Evolutionary conservation across 495 filamentous ascomycete genomes (phyloP), one percentile per base, ranked within the genome.

Genomic region (Aspergillus leporis): DNA sequence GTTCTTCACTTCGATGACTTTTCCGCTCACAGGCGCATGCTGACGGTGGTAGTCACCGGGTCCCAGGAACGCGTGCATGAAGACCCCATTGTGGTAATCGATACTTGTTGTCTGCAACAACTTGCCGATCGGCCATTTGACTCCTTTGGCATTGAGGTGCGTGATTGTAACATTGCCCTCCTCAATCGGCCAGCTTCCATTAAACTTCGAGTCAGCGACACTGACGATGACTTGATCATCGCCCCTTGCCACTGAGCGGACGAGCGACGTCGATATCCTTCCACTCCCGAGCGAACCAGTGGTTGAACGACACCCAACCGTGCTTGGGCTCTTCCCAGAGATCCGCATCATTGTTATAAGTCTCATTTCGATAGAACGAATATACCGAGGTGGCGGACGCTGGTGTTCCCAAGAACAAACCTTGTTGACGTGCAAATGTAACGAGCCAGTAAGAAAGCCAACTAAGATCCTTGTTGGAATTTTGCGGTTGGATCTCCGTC

Each of bases 361-460:
- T 30, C 18, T 55, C 21, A 30, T 16, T 55, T 12, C 22, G 22
- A 23, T 55, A 55, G 52, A 55, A 55, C 0, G 31, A 40, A 14
- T 40, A 55, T 19, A 59, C 40, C n/a, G 40, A 21, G 10, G 31
- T 22, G 34, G 18, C 49, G 2, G 71, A 75, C 21, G 54, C 55
- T 5, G 55, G 45, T 10, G 55, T 69, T 50, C 70, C 63, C 51
- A 73, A 57, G 58, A 69, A 77, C 22, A 49, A 10, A n/a, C 71
- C 71, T n/a, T 70, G 40, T 34, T 43, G 28, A 43, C 61, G 59
- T 46, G 69, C 64, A 30, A 69, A 74, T 4, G 59, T 16, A 38
- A 72, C 66, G 16, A 73, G 56, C 73, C 73, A 76, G n/a, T 50
- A 25, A 7, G 73, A 73, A 19, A 74, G 54, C 65, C 53, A 54